A percentile compares a stretch with the other conserved stretches of the same genome.
These are phyloP conservation scores for Begonia masoniana DNA, from an alignment of 306 rosid genomes.

Conservation along the genomic window DNA sequence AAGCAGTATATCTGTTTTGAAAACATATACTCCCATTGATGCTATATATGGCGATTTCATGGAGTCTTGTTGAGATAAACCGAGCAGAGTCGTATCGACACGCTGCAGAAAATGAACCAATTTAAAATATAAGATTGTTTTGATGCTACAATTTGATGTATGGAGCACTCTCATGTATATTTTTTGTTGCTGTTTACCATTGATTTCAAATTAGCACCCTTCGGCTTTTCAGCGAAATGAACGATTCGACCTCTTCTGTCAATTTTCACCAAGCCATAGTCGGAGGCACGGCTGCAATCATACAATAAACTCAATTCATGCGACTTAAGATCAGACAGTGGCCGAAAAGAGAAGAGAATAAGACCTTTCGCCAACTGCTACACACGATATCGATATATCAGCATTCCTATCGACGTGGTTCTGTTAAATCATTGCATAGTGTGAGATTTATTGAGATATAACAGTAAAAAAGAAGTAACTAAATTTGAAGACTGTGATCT, in stretches of 20 bases:
- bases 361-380: conserved; percentile 55
- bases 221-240: conserved; percentile 80
- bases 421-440: conserved; percentile 25
- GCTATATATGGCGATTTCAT: conserved; percentile 60
- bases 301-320: background rate
- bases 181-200: conserved; percentile 36
- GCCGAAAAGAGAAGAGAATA: conserved; percentile 17
- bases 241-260: conserved; percentile 52
- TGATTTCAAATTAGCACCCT: conserved; percentile 44
- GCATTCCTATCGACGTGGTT: conserved; percentile 67
- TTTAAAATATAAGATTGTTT: too few relatives aligned
- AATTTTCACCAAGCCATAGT: conserved; percentile 71
- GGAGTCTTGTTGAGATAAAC: conserved; percentile 57
- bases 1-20: conserved; percentile 63
- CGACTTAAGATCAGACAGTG: conserved; percentile 4
- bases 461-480: too few relatives aligned
- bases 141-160: too few relatives aligned
- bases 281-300: conserved; percentile 76
- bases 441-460: conserved; percentile 4
- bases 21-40: conserved; percentile 85
- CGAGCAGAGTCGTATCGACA: conserved; percentile 56
- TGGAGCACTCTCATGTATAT: too few relatives aligned
- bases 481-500: background rate
- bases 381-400: conserved; percentile 72
- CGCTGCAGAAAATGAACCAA: conserved; percentile 45